These are phyloP conservation scores for Leptomonas pyrrhocoris DNA, from an alignment of 208 protist species.

Conservation along the genomic window DNA sequence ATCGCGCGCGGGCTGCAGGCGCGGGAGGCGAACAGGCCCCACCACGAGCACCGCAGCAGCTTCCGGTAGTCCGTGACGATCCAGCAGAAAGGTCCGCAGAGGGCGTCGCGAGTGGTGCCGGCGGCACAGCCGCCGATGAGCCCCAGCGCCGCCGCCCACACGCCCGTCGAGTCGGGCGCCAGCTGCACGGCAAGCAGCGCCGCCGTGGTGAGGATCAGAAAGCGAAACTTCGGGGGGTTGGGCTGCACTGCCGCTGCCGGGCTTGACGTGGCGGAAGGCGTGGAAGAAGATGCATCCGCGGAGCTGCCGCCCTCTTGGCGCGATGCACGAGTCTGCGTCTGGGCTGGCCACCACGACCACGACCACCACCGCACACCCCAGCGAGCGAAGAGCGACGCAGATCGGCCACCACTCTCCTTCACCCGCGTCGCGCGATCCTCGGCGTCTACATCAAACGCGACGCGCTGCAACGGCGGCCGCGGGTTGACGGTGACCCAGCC, in stretches of 20 bases:
- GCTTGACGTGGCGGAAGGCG: background rate
- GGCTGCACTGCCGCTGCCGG: background rate
- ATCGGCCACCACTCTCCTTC: background rate
- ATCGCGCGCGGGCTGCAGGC: conserved; percentile 13
- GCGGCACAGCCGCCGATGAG: conserved; percentile 7
- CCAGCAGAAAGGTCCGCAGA: conserved; percentile 11
- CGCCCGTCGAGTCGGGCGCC: conserved; percentile 1
- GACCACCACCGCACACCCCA: conserved; percentile 11
- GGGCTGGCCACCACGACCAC: background rate
- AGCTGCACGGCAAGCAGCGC: conserved; percentile 17
- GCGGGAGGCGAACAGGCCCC: conserved; percentile 27
- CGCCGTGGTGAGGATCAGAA: background rate
- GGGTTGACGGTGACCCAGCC: background rate
- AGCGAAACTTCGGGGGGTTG: conserved; percentile 3
- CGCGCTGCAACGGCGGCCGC: background rate
- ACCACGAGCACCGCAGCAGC: conserved; percentile 16
- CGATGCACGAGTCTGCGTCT: background rate
- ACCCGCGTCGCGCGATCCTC: background rate
- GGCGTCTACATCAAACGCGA: background rate
- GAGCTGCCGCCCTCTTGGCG: background rate
- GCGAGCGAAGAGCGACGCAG: conserved; percentile 1
- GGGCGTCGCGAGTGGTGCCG: conserved; percentile 11
- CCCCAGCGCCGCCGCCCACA: conserved; percentile 24
- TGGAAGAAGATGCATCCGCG: background rate
- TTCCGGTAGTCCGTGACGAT: conserved; percentile 23